Conservation (phyloP, 345 rosid genomes). For the Hibiscus trionum region DNA sequence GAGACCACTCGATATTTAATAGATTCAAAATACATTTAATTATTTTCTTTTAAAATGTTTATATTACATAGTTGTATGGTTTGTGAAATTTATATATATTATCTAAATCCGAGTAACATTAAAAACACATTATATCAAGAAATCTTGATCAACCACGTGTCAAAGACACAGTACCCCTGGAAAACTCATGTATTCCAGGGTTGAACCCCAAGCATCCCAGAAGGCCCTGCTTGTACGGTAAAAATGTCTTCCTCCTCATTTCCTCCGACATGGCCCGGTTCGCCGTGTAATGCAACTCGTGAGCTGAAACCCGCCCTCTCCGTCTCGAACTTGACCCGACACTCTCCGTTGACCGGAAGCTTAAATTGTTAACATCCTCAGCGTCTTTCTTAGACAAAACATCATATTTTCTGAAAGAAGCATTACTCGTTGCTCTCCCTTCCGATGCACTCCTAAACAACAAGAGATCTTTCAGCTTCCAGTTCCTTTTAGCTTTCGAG, state of each 20-base stretch:
- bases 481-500: constrained; percentile 46
- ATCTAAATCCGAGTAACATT: no score
- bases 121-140: no score
- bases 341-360: constrained; percentile 67
- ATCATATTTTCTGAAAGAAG: constrained; percentile 38
- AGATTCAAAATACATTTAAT: no score
- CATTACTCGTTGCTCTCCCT: constrained; percentile 55
- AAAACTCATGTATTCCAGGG: constrained; percentile 49
- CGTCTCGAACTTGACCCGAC: constrained; percentile 31
- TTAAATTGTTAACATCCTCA: constrained; percentile 43
- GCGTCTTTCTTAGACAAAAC: constrained; percentile 39
- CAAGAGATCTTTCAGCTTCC: constrained; percentile 74
- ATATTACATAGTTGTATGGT: no score
- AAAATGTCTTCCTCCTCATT: constrained; percentile 68
- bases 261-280: constrained; percentile 90
- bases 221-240: constrained; percentile 88
- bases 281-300: constrained; percentile 80
- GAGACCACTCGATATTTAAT: no score
- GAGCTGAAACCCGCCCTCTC: constrained; percentile 49
- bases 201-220: constrained; percentile 86
- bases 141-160: constrained; percentile 31
- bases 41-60: no score
- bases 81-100: no score
- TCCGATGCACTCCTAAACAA: constrained; percentile 87
- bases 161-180: constrained; percentile 66